These are phyloP conservation scores for Pythium brachiatum DNA, from an alignment of 352 stramenopile genomes.

Conservation along the genomic window DNA sequence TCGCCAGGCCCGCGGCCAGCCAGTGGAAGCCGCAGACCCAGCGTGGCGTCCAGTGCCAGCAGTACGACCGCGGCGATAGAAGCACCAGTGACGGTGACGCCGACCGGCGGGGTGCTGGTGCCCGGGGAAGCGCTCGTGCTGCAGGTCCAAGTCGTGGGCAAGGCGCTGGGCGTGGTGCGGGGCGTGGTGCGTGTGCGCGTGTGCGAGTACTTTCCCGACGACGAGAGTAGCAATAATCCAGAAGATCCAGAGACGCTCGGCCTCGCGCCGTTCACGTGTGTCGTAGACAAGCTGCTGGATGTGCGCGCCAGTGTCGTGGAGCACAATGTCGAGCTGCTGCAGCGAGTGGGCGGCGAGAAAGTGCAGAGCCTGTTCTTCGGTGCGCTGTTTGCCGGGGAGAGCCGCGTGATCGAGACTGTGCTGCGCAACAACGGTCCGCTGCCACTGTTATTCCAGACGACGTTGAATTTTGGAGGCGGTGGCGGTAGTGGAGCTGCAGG, in stretches of 20 bases:
- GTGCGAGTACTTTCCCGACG: conserved; percentile 17
- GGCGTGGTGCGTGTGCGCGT: conserved; percentile 19
- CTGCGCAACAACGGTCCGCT: conserved; percentile 77
- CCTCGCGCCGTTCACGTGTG: conserved; percentile 10
- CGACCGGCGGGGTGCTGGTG: conserved; percentile 26
- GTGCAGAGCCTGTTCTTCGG: conserved; percentile 67
- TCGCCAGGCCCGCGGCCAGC: not conserved
- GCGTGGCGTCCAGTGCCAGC: not conserved
- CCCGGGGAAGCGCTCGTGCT: conserved; percentile 15
- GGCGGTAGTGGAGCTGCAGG: not conserved
- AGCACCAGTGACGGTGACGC: conserved; percentile 28
- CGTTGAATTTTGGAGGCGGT: conserved; percentile 38
- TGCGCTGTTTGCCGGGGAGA: conserved; percentile 67
- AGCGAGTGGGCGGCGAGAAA: conserved; percentile 38
- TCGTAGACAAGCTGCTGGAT: conserved; percentile 73
- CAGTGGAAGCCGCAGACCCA: conserved; percentile 1
- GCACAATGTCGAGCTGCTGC: conserved; percentile 83
- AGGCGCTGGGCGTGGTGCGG: conserved; percentile 1
- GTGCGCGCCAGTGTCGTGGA: conserved; percentile 76
- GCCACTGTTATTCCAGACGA: conserved; percentile 59
- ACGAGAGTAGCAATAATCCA: not conserved
- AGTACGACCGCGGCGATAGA: not conserved
- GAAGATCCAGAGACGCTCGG: conserved; percentile 19
- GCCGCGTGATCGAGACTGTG: conserved; percentile 52
- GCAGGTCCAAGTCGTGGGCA: conserved; percentile 17